phyloP scores from a whole-genome alignment of 2,329 filamentous ascomycete species.

The Ceratocystiopsis minuta region DNA sequence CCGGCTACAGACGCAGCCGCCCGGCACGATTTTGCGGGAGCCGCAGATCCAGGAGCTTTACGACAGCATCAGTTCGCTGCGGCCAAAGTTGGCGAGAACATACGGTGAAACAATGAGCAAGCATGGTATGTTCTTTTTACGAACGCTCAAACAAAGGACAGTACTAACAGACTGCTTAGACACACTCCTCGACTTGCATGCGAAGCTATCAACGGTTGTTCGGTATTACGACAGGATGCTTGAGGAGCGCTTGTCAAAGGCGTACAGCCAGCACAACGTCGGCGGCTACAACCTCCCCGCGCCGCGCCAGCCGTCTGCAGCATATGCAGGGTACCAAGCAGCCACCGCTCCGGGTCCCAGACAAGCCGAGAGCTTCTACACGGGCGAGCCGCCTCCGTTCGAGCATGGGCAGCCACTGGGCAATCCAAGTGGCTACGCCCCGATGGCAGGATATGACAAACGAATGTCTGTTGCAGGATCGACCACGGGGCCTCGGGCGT shows the following conservation, averaged over 20 bases:
- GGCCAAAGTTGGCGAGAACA: slow-evolving; percentile 84
- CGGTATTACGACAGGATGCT: slow-evolving; percentile 97
- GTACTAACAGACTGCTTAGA: slow-evolving; percentile 33
- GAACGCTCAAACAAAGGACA: too few relatives aligned
- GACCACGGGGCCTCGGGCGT: slow-evolving; percentile 10
- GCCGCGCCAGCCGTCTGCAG: slow-evolving; percentile 37
- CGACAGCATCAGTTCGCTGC: slow-evolving; percentile 82
- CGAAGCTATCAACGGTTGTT: slow-evolving; percentile 88
- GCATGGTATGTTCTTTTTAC: slow-evolving; percentile 46
- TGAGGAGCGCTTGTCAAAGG: slow-evolving; percentile 82
- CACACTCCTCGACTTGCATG: slow-evolving; percentile 80
- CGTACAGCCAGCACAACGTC: slow-evolving; percentile 67
- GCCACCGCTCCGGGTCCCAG: slow-evolving; percentile 15
- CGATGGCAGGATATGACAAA: slow-evolving; percentile 23
- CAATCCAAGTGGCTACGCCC: slow-evolving; percentile 31
- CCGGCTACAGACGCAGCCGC: slow-evolving; percentile 82
- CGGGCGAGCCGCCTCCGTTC: slow-evolving; percentile 29
- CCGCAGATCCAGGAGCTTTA: slow-evolving; percentile 97
- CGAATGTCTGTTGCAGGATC: slow-evolving; percentile 22
- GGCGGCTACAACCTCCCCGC: slow-evolving; percentile 43
- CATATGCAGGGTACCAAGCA: slow-evolving; percentile 31
- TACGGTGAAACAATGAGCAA: slow-evolving; percentile 99
- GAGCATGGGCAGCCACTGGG: slow-evolving; percentile 29
- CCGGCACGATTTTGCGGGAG: slow-evolving; percentile 87
- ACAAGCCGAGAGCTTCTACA: slow-evolving; percentile 64